Evolutionary conservation across 306 rosid species (phyloP).

Genomic region (Medicago lupulina): DNA sequence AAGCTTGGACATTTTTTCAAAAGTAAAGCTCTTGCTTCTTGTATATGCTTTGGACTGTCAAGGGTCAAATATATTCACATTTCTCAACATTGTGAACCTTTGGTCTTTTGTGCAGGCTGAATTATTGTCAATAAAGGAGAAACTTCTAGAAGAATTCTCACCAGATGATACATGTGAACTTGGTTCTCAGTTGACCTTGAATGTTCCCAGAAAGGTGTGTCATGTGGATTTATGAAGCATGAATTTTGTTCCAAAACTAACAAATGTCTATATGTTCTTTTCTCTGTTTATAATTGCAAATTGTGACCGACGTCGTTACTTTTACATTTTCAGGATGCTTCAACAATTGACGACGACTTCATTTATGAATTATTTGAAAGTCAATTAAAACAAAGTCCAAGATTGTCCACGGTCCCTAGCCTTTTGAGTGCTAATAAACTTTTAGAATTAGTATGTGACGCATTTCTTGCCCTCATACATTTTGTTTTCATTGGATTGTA

Average conservation of each 20-base stretch:
- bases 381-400: constrained; percentile 53
- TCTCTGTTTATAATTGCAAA: constrained; percentile 19
- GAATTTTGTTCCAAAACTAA: constrained; percentile 46
- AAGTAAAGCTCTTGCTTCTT: constrained; percentile 53
- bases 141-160: constrained; percentile 67
- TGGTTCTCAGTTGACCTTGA: constrained; percentile 62
- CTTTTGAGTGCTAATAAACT: constrained; percentile 83
- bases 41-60: background rate
- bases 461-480: constrained; percentile 38
- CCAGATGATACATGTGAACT: constrained; percentile 70
- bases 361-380: constrained; percentile 60
- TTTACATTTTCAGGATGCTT: constrained; percentile 56
- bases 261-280: constrained; percentile 15
- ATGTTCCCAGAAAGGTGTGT: constrained; percentile 46
- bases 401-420: constrained; percentile 46
- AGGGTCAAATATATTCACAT: background rate
- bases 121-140: constrained; percentile 58
- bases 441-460: constrained; percentile 80
- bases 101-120: constrained; percentile 59
- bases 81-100: constrained; percentile 27
- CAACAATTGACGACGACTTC: constrained; percentile 64
- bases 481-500: constrained; percentile 37
- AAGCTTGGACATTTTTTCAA: constrained; percentile 65
- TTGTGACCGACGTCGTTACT: constrained; percentile 36
- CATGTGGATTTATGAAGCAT: constrained; percentile 45